A percentile compares a stretch with the other conserved stretches of the same genome.
These are phyloP conservation scores for Schizothecium vesticola DNA, from an alignment of 495 filamentous ascomycete genomes.

Conservation along the genomic window DNA sequence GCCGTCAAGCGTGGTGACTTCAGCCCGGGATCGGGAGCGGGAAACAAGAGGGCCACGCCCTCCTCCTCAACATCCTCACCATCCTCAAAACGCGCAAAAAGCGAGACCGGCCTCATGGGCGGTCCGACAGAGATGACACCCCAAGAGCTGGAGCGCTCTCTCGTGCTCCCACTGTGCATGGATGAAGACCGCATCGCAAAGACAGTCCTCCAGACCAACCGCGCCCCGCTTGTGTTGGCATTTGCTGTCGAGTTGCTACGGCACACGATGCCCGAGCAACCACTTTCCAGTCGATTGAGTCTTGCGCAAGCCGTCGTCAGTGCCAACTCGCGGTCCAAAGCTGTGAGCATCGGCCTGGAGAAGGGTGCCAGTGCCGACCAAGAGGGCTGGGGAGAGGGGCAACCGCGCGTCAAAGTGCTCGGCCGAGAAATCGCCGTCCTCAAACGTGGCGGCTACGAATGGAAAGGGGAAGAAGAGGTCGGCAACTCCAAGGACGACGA, in stretches of 20 bases:
- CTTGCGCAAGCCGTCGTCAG: conserved; percentile 75
- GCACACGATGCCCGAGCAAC: conserved; percentile 78
- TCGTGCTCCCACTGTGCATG: conserved; percentile 53
- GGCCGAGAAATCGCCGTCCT: conserved; percentile 67
- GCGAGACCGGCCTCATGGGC: conserved; percentile 29
- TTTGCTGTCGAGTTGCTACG: conserved; percentile 69
- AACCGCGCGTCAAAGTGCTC: conserved; percentile 64
- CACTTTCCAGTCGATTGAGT: conserved; percentile 72
- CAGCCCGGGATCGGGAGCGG: conserved; percentile 9
- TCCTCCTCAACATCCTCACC: conserved; percentile 6
- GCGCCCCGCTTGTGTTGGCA: conserved; percentile 74
- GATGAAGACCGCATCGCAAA: conserved; percentile 55
- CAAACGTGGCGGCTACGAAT: conserved; percentile 71
- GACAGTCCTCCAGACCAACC: conserved; percentile 63
- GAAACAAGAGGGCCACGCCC: conserved; percentile 34
- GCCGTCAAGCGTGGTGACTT: conserved; percentile 39
- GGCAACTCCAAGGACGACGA: conserved; percentile 21
- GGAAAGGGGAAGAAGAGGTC: conserved; percentile 43
- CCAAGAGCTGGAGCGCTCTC: conserved; percentile 57
- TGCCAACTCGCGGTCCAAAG: conserved; percentile 68
- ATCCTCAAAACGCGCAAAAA: conserved; percentile 42
- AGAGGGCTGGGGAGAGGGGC: conserved; percentile 68
- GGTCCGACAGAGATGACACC: conserved; percentile 46
- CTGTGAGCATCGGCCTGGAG: conserved; percentile 66
- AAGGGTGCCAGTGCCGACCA: conserved; percentile 60